phyloP scores from a whole-genome alignment of 192 early-diverging fungal genomes.

The Gamsiella multidivaricata region DNA sequence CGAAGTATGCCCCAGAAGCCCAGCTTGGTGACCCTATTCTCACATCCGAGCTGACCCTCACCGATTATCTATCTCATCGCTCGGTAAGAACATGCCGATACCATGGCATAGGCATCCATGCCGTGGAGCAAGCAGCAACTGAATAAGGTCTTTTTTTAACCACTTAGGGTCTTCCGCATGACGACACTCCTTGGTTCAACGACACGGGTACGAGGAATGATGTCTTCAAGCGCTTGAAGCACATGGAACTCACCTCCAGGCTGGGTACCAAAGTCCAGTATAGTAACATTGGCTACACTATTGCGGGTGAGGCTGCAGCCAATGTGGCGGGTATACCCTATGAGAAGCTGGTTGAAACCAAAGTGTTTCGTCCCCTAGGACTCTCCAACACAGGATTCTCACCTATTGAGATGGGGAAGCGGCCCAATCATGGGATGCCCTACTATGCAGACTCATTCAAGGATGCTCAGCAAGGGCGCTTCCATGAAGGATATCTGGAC shows the following conservation, averaged over 20 bases:
- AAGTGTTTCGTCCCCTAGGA: constrained; percentile 18
- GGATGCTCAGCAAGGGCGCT: constrained; percentile 18
- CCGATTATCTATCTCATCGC: constrained; percentile 35
- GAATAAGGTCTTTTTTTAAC: background rate
- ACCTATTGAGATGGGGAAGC: constrained; percentile 20
- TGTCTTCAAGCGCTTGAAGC: constrained; percentile 17
- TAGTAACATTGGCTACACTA: constrained; percentile 16
- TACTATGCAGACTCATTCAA: constrained; percentile 14
- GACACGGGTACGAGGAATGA: constrained; percentile 1
- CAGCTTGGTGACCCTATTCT: constrained; percentile 10
- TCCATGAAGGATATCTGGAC: constrained; percentile 4
- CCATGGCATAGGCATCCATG: background rate
- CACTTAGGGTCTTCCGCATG: constrained; percentile 4
- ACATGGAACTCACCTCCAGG: constrained; percentile 5
- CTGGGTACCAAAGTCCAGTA: constrained; percentile 3
- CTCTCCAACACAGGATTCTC: constrained; percentile 25
- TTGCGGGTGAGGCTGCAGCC: constrained; percentile 35
- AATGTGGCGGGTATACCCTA: constrained; percentile 23
- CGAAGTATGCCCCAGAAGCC: constrained; percentile 16
- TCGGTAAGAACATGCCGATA: constrained; percentile 7
- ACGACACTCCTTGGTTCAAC: background rate
- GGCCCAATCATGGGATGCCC: constrained; percentile 18
- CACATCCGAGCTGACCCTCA: constrained; percentile 24
- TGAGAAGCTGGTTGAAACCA: constrained; percentile 5
- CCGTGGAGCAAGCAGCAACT: background rate